Base-by-base conservation (phyloP, 306 rosid species). In the Fragaria iinumae region DNA sequence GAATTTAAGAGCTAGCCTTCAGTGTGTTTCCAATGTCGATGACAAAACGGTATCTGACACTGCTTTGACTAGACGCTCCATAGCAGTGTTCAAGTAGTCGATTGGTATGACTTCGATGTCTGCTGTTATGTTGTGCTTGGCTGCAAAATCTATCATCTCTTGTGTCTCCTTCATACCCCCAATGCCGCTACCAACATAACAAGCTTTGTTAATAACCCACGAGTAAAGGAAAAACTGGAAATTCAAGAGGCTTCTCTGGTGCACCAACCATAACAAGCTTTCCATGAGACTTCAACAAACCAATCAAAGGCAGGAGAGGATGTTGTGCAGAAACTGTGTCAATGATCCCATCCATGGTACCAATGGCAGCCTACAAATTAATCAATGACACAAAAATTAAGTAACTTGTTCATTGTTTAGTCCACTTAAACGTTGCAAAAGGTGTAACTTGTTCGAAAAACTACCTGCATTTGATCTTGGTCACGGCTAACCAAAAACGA, bases 31-130 rank as follows among this genome's bases (percentile, higher is more conserved):
- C 84, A 14, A 79, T 71, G 49, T 86, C 90, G 1, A 83, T 83
- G 11, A 86, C 87, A 73, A 83, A 87, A 32, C 93, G 91, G 73
- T 89, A 89, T 52, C 79, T 87, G 39, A 89, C 90, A 69, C 90
- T 0, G 74, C 81, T 57, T 84, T 89, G 20, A 4, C 6, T 17
- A 89, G 81, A 8, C 91, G 87, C 18, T 87, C 85, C 82, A 87
- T 82, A 3, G 91, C 91, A 0, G 76, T 80, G n/a, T 89, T 89
- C 23, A 89, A 81, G 56, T 89, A 85, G 87, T 32, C 36, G 36
- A 32, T 32, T 32, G 36, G 55, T 73, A 89, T 64, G 25, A 87
- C 72, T 49, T 89, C 90, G 27, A 82, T 83, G 6, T 89, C 87
- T 18, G 91, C 87, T 32, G 84, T 85, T 21, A 89, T 78, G 18